phyloP scores from a whole-genome alignment of 805 yeast genomes.

The Sugiyamaella chiloensis region DNA sequence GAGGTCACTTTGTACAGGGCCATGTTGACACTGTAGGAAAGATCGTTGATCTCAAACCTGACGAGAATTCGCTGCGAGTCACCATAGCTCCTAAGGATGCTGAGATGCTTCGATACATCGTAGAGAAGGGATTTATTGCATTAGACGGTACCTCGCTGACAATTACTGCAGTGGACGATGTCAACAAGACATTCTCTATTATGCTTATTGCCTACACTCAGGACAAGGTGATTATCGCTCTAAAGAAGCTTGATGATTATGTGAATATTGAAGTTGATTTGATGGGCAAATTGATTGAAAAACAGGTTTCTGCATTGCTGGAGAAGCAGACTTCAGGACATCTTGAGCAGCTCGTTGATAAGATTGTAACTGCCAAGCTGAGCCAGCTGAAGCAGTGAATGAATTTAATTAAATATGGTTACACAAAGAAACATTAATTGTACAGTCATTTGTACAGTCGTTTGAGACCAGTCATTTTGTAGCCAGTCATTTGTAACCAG shows the following conservation, averaged over 20 bases:
- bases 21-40: slow-evolving; percentile 89
- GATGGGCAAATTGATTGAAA: slow-evolving; percentile 86
- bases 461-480: too few relatives aligned
- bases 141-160: slow-evolving; percentile 94
- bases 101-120: slow-evolving; percentile 65
- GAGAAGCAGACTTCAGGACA: slow-evolving; percentile 47
- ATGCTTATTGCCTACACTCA: slow-evolving; percentile 94
- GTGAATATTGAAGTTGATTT: slow-evolving; percentile 95
- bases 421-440: not conserved
- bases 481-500: too few relatives aligned
- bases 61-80: slow-evolving; percentile 71
- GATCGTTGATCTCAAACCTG: slow-evolving; percentile 52
- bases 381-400: too few relatives aligned
- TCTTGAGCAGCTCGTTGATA: slow-evolving; percentile 48
- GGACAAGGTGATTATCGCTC: slow-evolving; percentile 68
- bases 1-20: slow-evolving; percentile 98
- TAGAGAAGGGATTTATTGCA: slow-evolving; percentile 91
- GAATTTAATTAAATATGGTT: too few relatives aligned
- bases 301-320: slow-evolving; percentile 68
- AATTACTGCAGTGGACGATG: slow-evolving; percentile 71
- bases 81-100: slow-evolving; percentile 69
- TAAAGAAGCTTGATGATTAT: slow-evolving; percentile 54
- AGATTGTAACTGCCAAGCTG: slow-evolving; percentile 37
- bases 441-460: too few relatives aligned
- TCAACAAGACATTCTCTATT: slow-evolving; percentile 59